Conservation (phyloP, 257 asterid genomes). For the Verbascum thapsus region DNA sequence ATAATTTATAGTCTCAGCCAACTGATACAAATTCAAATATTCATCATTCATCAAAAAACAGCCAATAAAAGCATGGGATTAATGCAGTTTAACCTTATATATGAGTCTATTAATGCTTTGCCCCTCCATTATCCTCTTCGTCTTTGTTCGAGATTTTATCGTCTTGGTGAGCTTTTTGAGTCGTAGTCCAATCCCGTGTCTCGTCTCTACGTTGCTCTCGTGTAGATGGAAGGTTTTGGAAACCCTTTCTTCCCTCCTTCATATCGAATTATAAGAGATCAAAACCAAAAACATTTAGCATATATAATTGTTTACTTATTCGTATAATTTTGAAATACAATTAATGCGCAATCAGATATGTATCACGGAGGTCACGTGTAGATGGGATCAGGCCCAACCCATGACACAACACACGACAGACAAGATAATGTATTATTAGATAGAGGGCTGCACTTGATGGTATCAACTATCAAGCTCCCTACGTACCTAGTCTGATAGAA, state of each 20-base stretch:
- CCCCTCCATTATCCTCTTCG: slow-evolving; percentile 33
- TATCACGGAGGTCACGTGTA: too few relatives aligned
- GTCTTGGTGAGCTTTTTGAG: slow-evolving; percentile 31
- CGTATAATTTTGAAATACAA: too few relatives aligned
- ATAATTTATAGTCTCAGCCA: not conserved
- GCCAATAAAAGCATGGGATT: not conserved
- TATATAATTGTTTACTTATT: too few relatives aligned
- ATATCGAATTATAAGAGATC: not conserved
- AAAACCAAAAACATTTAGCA: too few relatives aligned
- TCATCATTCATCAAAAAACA: not conserved
- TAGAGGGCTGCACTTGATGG: too few relatives aligned
- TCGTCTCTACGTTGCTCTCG: slow-evolving; percentile 34
- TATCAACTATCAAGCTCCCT: too few relatives aligned
- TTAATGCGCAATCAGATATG: too few relatives aligned
- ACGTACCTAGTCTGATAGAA: too few relatives aligned
- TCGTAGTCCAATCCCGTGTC: slow-evolving; percentile 38
- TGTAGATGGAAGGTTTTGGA: slow-evolving; percentile 40
- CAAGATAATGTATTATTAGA: too few relatives aligned
- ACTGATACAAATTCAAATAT: not conserved
- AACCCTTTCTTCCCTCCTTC: slow-evolving; percentile 30
- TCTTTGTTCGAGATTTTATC: slow-evolving; percentile 33
- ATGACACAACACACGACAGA: too few relatives aligned
- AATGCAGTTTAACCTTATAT: not conserved
- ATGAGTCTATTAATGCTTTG: slow-evolving; percentile 1
- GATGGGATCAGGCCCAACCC: too few relatives aligned